phyloP scores from a whole-genome alignment of 495 filamentous ascomycete genomes.

The Podospora sp. region DNA sequence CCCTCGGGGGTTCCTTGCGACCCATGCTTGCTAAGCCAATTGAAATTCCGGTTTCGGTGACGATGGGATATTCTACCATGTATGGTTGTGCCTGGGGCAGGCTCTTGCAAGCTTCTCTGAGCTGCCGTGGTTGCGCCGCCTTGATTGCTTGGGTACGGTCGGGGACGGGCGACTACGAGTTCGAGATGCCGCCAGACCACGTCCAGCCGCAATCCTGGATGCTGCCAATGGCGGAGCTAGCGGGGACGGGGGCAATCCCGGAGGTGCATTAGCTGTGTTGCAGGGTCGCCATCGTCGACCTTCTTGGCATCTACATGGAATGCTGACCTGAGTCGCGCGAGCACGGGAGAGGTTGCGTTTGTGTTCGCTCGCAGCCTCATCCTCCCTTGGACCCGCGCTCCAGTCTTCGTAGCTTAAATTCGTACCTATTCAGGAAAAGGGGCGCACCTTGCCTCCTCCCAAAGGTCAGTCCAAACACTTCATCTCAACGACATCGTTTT shows the following conservation, averaged over 20 bases:
- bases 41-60: neutral
- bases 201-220: too few relatives aligned
- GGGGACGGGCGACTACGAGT: neutral
- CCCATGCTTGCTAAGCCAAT: neutral
- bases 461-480: too few relatives aligned
- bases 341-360: neutral
- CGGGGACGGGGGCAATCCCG: neutral
- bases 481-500: constrained; percentile 46
- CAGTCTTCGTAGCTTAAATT: too few relatives aligned
- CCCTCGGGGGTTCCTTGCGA: neutral
- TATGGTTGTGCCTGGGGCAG: neutral
- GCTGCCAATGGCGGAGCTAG: neutral
- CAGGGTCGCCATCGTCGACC: neutral
- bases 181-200: too few relatives aligned
- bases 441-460: too few relatives aligned
- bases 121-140: neutral
- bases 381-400: neutral
- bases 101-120: neutral
- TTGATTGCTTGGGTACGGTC: neutral
- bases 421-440: too few relatives aligned
- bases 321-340: neutral
- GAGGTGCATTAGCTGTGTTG: neutral
- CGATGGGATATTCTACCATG: neutral
- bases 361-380: neutral
- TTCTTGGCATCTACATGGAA: too few relatives aligned